Evolutionary conservation across 2,329 filamentous ascomycete species (phyloP).

Genomic region (Aspergillus tubingensis): DNA sequence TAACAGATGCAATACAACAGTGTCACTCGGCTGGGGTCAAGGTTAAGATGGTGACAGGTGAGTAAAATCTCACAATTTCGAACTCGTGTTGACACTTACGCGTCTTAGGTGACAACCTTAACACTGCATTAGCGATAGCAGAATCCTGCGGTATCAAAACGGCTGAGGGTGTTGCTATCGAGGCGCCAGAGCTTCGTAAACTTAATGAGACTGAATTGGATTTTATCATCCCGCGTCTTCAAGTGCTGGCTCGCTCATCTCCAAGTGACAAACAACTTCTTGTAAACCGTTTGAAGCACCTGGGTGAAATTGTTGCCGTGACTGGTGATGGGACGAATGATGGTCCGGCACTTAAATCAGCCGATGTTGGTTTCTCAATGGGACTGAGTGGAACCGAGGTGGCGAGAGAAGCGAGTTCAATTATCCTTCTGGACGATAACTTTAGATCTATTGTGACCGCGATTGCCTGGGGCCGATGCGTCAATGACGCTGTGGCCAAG

Average conservation of each 20-base stretch:
- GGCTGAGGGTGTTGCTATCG: slow-evolving; percentile 63
- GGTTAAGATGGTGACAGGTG: slow-evolving; percentile 17
- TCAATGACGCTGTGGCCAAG: slow-evolving; percentile 66
- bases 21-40: slow-evolving; percentile 55
- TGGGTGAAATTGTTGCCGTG: slow-evolving; percentile 60
- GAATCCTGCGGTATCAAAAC: slow-evolving; percentile 67
- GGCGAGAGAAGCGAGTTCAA: slow-evolving; percentile 64
- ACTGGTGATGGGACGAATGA: slow-evolving; percentile 68
- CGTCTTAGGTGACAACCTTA: slow-evolving; percentile 65
- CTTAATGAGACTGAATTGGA: slow-evolving; percentile 60
- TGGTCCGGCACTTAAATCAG: slow-evolving; percentile 62
- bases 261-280: slow-evolving; percentile 66
- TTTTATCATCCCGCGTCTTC: slow-evolving; percentile 56
- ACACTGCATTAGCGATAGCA: slow-evolving; percentile 72
- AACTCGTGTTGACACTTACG: slow-evolving; percentile 66
- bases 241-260: slow-evolving; percentile 63
- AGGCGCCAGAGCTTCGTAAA: slow-evolving; percentile 64
- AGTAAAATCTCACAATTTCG: slow-evolving; percentile 54
- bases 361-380: slow-evolving; percentile 67
- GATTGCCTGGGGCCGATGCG: slow-evolving; percentile 64
- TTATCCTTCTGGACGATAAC: slow-evolving; percentile 67
- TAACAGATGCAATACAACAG: neutral
- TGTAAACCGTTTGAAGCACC: slow-evolving; percentile 57
- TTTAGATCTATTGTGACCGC: slow-evolving; percentile 64
- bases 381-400: slow-evolving; percentile 65